Evolutionary conservation across 2,329 filamentous ascomycete species (phyloP).

Genomic region (Nemania bipapillata): DNA sequence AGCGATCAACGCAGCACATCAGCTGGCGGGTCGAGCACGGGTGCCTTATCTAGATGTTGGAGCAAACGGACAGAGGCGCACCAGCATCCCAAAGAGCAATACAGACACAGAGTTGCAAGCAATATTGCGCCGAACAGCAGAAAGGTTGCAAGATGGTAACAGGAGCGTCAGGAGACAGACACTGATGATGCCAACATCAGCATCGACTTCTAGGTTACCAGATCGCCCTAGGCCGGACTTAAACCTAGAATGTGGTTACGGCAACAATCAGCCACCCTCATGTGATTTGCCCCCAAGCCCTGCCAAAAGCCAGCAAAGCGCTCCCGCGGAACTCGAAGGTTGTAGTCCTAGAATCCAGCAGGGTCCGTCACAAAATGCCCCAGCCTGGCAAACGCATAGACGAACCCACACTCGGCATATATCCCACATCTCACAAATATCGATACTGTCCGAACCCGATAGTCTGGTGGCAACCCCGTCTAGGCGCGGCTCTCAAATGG

Average conservation of each 20-base stretch:
- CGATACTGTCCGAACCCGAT: constrained; percentile 54
- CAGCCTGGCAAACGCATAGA: constrained; percentile 36
- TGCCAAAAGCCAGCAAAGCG: constrained; percentile 48
- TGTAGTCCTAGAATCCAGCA: constrained; percentile 30
- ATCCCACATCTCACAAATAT: constrained; percentile 49
- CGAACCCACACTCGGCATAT: constrained; percentile 38
- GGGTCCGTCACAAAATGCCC: constrained; percentile 2
- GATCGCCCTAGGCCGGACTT: constrained; percentile 4
- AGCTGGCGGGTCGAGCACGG: constrained; percentile 46
- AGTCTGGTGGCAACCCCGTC: constrained; percentile 54
- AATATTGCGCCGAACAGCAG: constrained; percentile 65
- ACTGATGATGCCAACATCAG: constrained; percentile 36
- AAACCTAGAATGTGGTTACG: constrained; percentile 1
- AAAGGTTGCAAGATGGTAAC: constrained; percentile 58
- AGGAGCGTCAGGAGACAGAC: constrained; percentile 49
- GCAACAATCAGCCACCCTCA: background rate
- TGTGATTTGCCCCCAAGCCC: constrained; percentile 41
- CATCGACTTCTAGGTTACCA: constrained; percentile 1
- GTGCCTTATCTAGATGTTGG: constrained; percentile 35
- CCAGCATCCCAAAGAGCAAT: constrained; percentile 12
- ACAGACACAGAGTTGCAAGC: constrained; percentile 63
- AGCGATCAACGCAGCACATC: constrained; percentile 44
- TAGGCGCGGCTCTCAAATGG: constrained; percentile 52
- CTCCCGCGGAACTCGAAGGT: constrained; percentile 47
- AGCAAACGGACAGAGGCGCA: constrained; percentile 12